Conservation (phyloP, 306 rosid species). For the Dalbergia cochinchinensis region DNA sequence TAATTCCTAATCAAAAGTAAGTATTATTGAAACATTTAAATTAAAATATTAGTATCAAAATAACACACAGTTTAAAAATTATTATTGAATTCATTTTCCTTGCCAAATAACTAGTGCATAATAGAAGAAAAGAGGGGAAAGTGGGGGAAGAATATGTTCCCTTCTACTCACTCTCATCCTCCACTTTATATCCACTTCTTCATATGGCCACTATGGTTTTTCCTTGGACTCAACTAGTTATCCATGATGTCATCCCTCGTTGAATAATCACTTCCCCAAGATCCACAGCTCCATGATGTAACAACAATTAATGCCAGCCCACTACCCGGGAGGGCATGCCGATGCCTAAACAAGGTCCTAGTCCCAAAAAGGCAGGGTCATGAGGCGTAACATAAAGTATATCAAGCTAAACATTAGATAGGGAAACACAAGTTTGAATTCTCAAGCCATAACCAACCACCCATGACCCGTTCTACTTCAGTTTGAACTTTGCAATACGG, state of each 20-base stretch:
- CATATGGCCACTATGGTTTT: background rate
- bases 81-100: background rate
- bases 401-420: no score
- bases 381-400: background rate
- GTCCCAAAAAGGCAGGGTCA: background rate
- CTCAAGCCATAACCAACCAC: no score
- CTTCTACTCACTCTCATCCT: background rate
- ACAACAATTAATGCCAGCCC: background rate
- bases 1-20: background rate
- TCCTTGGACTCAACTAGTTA: background rate
- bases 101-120: background rate
- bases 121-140: background rate
- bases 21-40: no score
- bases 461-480: no score
- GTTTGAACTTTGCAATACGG: no score
- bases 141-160: background rate
- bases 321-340: background rate
- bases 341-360: background rate
- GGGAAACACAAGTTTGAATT: no score
- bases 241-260: conserved; percentile 5
- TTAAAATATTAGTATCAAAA: no score
- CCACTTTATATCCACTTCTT: background rate
- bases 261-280: background rate
- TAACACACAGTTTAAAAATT: background rate
- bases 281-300: background rate